phyloP scores from a whole-genome alignment of 2,329 filamentous ascomycete genomes.

The Exutisphaerella laricina region DNA sequence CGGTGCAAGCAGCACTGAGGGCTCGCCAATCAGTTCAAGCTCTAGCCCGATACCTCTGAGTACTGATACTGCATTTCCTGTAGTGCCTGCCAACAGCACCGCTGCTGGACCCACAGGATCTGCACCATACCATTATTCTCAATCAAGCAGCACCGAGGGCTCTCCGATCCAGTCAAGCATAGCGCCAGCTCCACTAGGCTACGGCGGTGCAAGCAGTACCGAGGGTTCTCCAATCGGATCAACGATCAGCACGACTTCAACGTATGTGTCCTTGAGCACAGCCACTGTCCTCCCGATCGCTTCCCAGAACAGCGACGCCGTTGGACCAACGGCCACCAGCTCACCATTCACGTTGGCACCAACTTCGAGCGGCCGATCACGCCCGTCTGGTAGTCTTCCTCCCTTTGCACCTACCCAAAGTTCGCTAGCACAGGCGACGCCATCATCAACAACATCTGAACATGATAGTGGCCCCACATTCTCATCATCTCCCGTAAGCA shows the following conservation, averaged over 20 bases:
- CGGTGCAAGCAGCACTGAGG: slow-evolving; percentile 4
- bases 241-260: neutral
- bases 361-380: neutral
- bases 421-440: neutral
- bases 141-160: neutral
- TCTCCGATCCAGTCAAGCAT: neutral
- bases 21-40: neutral
- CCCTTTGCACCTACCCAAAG: no score
- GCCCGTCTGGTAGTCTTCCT: no score
- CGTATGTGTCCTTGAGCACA: neutral
- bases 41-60: neutral
- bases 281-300: slow-evolving; percentile 6
- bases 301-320: neutral
- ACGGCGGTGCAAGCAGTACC: slow-evolving; percentile 4
- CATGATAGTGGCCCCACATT: neutral
- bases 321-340: neutral
- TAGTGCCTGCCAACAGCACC: neutral
- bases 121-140: neutral
- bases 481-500: neutral
- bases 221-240: slow-evolving; percentile 6
- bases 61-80: neutral
- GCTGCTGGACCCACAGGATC: neutral
- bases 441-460: neutral
- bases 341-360: neutral
- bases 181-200: neutral